A percentile compares a stretch with the other conserved stretches of the same genome.
Conservation (phyloP, 2,329 filamentous ascomycete genomes). For the Monilinia vaccinii-corymbosi region DNA sequence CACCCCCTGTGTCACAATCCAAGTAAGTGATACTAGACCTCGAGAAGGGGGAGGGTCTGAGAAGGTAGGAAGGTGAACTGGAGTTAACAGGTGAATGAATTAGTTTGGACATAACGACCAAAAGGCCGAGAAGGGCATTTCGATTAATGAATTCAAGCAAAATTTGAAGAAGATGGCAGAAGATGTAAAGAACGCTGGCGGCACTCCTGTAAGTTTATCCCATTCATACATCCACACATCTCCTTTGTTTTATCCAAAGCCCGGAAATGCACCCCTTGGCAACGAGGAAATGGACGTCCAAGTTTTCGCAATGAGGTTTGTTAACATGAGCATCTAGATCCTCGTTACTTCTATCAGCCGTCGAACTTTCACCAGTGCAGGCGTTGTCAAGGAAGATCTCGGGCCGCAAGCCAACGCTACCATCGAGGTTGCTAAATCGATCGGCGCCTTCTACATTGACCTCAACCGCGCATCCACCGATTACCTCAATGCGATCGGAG, state of each 20-base stretch:
- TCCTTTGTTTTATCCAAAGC: background rate
- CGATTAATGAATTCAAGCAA: conserved; percentile 31
- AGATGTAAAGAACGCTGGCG: conserved; percentile 28
- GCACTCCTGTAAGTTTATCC: conserved; percentile 19
- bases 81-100: background rate
- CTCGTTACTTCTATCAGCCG: conserved; percentile 39
- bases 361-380: conserved; percentile 33
- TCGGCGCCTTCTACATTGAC: conserved; percentile 32
- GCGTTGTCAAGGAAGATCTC: conserved; percentile 35
- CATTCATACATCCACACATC: background rate
- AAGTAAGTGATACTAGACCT: conserved; percentile 27
- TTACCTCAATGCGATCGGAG: conserved; percentile 39
- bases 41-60: background rate
- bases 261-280: background rate
- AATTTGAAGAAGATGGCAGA: conserved; percentile 34
- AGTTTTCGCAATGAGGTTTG: background rate
- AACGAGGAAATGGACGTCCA: background rate
- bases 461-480: conserved; percentile 36
- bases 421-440: conserved; percentile 32
- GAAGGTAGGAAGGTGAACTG: background rate
- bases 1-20: conserved; percentile 39
- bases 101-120: conserved; percentile 46
- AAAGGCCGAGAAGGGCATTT: conserved; percentile 35
- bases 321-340: conserved; percentile 32
- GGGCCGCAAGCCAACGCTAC: conserved; percentile 33